Conservation (phyloP, 2,329 filamentous ascomycete species). For the Talaromyces sp. region DNA sequence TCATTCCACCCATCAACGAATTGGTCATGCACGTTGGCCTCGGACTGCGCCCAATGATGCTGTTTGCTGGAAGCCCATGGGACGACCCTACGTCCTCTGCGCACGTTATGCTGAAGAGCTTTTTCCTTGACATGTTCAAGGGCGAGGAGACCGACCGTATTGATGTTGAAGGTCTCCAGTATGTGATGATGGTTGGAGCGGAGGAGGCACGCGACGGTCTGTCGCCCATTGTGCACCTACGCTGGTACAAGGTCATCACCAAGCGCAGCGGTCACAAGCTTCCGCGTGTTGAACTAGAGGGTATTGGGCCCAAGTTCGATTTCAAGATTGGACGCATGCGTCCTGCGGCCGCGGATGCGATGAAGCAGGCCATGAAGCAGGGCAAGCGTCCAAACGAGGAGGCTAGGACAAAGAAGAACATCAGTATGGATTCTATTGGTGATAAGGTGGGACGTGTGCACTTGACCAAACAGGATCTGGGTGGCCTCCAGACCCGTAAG, state of each 20-base stretch:
- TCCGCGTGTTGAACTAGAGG: slow-evolving; percentile 88
- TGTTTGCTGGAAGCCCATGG: slow-evolving; percentile 88
- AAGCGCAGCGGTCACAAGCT: slow-evolving; percentile 84
- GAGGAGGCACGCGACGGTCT: slow-evolving; percentile 59
- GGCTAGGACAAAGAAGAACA: slow-evolving; percentile 86
- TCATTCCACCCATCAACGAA: slow-evolving; percentile 47
- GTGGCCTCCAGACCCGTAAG: slow-evolving; percentile 88
- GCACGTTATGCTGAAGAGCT: slow-evolving; percentile 82
- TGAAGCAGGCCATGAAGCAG: slow-evolving; percentile 90
- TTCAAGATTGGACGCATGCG: slow-evolving; percentile 80
- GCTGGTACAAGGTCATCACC: slow-evolving; percentile 84
- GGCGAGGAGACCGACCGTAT: slow-evolving; percentile 78
- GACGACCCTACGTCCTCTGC: slow-evolving; percentile 77
- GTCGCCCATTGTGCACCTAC: slow-evolving; percentile 60
- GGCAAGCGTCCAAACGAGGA: slow-evolving; percentile 64
- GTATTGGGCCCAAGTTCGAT: slow-evolving; percentile 93
- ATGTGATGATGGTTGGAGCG: slow-evolving; percentile 79
- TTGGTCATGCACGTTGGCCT: slow-evolving; percentile 68
- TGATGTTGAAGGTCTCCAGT: slow-evolving; percentile 93
- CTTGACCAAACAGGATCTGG: slow-evolving; percentile 84
- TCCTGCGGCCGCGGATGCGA: slow-evolving; percentile 59
- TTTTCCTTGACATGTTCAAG: slow-evolving; percentile 89
- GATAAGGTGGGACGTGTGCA: slow-evolving; percentile 97
- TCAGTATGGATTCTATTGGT: slow-evolving; percentile 85
- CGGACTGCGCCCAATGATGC: slow-evolving; percentile 83